Percentiles rank a stretch among this genome's conserved stretches.
These are phyloP conservation scores for Sonneratia caseolaris DNA, from an alignment of 345 rosid genomes.

Conservation along the genomic window DNA sequence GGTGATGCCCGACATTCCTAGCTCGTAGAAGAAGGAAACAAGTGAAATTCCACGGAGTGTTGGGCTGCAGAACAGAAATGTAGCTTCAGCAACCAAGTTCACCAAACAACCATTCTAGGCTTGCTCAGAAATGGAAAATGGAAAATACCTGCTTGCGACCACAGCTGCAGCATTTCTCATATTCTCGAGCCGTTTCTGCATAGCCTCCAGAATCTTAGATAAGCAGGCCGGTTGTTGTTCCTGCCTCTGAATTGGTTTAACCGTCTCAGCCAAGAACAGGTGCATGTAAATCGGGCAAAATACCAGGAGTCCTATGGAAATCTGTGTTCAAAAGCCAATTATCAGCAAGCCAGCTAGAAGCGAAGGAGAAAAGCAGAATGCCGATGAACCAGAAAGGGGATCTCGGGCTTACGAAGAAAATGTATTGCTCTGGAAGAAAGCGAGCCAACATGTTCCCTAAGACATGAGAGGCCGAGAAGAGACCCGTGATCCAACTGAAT, in stretches of 20 bases:
- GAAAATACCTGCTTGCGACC: slow-evolving; percentile 23
- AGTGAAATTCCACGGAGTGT: slow-evolving; percentile 34
- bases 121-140: not conserved
- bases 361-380: not conserved
- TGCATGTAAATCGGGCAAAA: slow-evolving; percentile 33
- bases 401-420: slow-evolving; percentile 27
- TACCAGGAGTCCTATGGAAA: slow-evolving; percentile 36
- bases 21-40: slow-evolving; percentile 42
- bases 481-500: slow-evolving; percentile 52
- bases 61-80: slow-evolving; percentile 22
- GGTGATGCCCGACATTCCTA: slow-evolving; percentile 51
- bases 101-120: too few relatives aligned
- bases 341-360: not conserved
- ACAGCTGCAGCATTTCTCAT: slow-evolving; percentile 35
- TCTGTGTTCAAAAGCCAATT: slow-evolving; percentile 20
- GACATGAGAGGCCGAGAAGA: slow-evolving; percentile 45
- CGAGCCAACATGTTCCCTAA: slow-evolving; percentile 37
- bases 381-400: not conserved
- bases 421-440: slow-evolving; percentile 41
- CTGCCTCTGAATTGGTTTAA: slow-evolving; percentile 13
- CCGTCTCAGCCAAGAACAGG: slow-evolving; percentile 34
- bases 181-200: slow-evolving; percentile 21
- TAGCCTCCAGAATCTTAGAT: slow-evolving; percentile 16
- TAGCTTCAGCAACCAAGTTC: not conserved
- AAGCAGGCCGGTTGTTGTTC: slow-evolving; percentile 26